Evolutionary conservation across 140 eudicot genomes (phyloP).

Genomic region (Anethum foeniculum): DNA sequence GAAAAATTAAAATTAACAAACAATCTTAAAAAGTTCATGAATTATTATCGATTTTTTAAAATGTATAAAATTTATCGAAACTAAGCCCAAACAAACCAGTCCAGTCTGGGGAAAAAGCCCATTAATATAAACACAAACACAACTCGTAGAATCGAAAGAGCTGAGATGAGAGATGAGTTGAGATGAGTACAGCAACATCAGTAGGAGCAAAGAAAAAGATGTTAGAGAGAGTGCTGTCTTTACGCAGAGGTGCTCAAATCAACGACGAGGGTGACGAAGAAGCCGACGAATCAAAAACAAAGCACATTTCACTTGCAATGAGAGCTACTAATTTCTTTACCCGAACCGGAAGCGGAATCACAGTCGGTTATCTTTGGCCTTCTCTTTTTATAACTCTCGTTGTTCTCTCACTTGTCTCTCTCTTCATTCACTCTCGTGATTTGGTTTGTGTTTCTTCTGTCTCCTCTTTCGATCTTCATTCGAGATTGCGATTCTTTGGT

Average conservation of each 20-base stretch:
- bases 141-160: neutral
- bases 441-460: constrained; percentile 59
- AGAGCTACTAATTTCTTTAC: constrained; percentile 43
- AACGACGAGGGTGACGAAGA: constrained; percentile 36
- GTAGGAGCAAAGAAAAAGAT: constrained; percentile 19
- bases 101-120: neutral
- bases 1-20: too few species aligned
- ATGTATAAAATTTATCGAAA: too few species aligned
- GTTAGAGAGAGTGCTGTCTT: constrained; percentile 49
- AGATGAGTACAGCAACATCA: constrained; percentile 10
- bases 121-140: neutral
- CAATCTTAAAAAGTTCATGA: too few species aligned
- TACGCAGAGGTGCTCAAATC: constrained; percentile 48
- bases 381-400: constrained; percentile 21
- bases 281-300: constrained; percentile 65
- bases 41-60: too few species aligned
- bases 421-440: constrained; percentile 40
- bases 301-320: constrained; percentile 39
- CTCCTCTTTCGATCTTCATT: constrained; percentile 52
- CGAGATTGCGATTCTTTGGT: constrained; percentile 59
- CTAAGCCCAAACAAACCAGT: too few species aligned
- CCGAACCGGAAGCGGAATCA: constrained; percentile 31
- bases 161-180: neutral
- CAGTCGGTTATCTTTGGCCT: constrained; percentile 45
- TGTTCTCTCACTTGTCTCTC: constrained; percentile 27